Evolutionary conservation across 1,284 basidiomycete species (phyloP).

Genomic region (Rhodotorula sp.): DNA sequence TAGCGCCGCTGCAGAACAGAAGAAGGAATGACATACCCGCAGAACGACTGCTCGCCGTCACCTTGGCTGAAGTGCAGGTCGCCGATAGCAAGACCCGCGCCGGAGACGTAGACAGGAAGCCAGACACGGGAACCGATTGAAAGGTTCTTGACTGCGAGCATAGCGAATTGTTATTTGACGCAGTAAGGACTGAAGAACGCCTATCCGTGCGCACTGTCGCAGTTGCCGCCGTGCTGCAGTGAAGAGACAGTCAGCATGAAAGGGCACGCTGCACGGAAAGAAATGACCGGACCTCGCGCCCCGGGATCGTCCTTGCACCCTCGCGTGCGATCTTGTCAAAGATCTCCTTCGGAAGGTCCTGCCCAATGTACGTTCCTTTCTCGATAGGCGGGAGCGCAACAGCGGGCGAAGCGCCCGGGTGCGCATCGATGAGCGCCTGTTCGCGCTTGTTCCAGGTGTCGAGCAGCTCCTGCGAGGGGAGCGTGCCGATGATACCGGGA

Average conservation of each 20-base stretch:
- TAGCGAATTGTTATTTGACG: not conserved
- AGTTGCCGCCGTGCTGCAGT: slow-evolving; percentile 74
- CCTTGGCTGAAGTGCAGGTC: slow-evolving; percentile 75
- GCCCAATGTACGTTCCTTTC: slow-evolving; percentile 67
- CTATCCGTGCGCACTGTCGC: not conserved
- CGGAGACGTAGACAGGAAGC: slow-evolving; percentile 68
- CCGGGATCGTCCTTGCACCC: slow-evolving; percentile 71
- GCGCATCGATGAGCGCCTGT: slow-evolving; percentile 63
- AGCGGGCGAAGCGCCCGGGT: slow-evolving; percentile 61
- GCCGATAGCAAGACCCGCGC: slow-evolving; percentile 74
- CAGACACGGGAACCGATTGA: slow-evolving; percentile 58
- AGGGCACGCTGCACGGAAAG: not conserved
- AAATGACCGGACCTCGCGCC: slow-evolving; percentile 7
- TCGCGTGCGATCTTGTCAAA: slow-evolving; percentile 63
- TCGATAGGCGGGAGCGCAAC: slow-evolving; percentile 67
- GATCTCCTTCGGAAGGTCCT: slow-evolving; percentile 57
- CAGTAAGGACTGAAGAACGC: not conserved
- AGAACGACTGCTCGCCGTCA: slow-evolving; percentile 69
- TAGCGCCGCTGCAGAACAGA: not conserved
- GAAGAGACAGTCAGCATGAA: not conserved
- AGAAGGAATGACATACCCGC: not conserved
- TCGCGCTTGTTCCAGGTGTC: slow-evolving; percentile 74
- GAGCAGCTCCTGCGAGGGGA: slow-evolving; percentile 70
- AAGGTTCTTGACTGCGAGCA: slow-evolving; percentile 61
- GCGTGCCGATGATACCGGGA: slow-evolving; percentile 62